Evolutionary conservation across 164 flowering plant genomes (phyloP).

Genomic region (Dillenia turbinata): DNA sequence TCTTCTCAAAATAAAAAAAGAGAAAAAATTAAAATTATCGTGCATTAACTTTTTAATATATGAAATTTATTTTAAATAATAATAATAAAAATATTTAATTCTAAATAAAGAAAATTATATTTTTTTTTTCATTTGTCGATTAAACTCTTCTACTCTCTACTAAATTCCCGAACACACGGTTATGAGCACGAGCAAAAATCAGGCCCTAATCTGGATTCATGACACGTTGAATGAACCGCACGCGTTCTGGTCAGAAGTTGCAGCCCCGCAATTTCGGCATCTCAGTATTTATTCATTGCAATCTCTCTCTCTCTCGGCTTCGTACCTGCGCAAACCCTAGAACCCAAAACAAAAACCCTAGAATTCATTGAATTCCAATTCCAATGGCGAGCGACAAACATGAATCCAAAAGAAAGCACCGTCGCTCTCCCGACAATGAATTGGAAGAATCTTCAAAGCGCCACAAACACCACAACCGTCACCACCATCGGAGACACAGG

Average conservation of each 20-base stretch:
- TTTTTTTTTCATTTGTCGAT: too few species aligned
- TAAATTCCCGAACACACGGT: too few species aligned
- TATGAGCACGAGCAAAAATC: too few species aligned
- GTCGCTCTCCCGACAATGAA: slow-evolving; percentile 43
- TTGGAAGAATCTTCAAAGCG: slow-evolving; percentile 62
- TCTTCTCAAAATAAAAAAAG: too few species aligned
- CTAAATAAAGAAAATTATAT: too few species aligned
- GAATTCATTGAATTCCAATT: not conserved
- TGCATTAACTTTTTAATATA: too few species aligned
- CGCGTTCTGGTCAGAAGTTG: too few species aligned
- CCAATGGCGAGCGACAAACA: slow-evolving; percentile 54
- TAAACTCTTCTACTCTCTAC: too few species aligned
- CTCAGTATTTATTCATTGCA: not conserved
- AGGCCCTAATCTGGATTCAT: not conserved
- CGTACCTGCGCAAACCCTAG: not conserved
- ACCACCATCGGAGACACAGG: slow-evolving; percentile 9
- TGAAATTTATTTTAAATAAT: too few species aligned
- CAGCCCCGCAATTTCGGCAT: not conserved
- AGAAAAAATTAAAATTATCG: too few species aligned
- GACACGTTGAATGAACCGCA: not conserved
- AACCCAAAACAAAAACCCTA: too few species aligned
- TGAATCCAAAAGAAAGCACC: slow-evolving; percentile 46
- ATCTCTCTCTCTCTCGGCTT: not conserved
- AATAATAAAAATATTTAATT: too few species aligned
- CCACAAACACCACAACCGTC: slow-evolving; percentile 67